Evolutionary conservation across 441 rosid genomes (phyloP).

Genomic region (Populus hybrid): DNA sequence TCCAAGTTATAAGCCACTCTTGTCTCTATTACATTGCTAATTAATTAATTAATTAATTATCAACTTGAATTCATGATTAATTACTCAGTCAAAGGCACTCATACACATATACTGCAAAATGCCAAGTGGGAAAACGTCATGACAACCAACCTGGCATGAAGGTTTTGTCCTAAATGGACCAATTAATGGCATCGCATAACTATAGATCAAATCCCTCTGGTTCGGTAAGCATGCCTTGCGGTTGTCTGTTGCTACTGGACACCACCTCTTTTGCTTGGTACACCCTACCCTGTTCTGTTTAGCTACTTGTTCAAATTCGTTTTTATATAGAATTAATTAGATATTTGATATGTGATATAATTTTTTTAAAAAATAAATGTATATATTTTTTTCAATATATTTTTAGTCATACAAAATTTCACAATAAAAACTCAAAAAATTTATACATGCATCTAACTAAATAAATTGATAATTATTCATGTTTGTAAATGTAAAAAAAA

Average conservation of each 20-base stretch:
- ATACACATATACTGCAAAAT: background rate
- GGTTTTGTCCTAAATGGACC: conserved; percentile 6
- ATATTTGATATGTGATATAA: background rate
- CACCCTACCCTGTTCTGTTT: background rate
- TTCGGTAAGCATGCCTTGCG: background rate
- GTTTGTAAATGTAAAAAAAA: background rate
- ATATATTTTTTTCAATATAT: background rate
- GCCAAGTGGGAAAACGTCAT: conserved; percentile 5
- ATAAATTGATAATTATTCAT: background rate
- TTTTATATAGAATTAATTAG: too few species aligned
- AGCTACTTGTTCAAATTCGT: background rate
- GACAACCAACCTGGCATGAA: conserved; percentile 2
- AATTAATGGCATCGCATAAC: background rate
- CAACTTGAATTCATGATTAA: background rate
- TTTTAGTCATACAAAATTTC: too few species aligned
- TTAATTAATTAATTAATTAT: background rate
- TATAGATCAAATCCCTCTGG: background rate
- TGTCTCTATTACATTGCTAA: conserved; percentile 4
- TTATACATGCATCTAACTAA: background rate
- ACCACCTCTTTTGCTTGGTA: background rate
- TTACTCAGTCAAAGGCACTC: conserved; percentile 10
- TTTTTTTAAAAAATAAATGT: background rate
- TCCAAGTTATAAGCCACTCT: background rate
- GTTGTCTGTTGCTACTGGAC: background rate
- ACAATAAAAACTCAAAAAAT: background rate